These are phyloP conservation scores for Nigrograna mackinnonii DNA, from an alignment of 2,329 filamentous ascomycete genomes.

Conservation along the genomic window DNA sequence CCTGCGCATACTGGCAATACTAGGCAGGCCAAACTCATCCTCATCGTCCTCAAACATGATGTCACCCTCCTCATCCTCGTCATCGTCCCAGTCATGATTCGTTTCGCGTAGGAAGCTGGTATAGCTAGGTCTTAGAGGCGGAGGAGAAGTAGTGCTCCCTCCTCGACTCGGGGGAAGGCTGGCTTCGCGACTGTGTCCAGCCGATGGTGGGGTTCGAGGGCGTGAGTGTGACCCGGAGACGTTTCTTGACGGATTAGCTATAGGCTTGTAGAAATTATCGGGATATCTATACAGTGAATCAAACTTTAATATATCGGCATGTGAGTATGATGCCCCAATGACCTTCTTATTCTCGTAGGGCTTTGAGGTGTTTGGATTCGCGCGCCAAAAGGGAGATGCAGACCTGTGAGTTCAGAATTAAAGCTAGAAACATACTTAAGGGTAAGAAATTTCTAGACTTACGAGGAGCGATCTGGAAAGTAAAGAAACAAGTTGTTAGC, in stretches of 20 bases:
- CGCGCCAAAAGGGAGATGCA: conserved; percentile 86
- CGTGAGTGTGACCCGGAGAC: conserved; percentile 65
- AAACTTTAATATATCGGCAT: conserved; percentile 91
- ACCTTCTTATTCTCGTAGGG: conserved; percentile 67
- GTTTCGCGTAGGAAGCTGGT: conserved; percentile 80
- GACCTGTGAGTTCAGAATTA: conserved; percentile 59
- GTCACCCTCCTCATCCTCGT: conserved; percentile 66
- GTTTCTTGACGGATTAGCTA: conserved; percentile 51
- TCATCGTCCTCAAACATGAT: conserved; percentile 87
- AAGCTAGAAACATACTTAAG: neutral
- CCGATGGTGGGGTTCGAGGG: conserved; percentile 72
- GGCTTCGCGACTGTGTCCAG: conserved; percentile 62
- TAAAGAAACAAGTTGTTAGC: conserved; percentile 39
- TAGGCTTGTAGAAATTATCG: neutral
- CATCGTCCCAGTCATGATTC: conserved; percentile 78
- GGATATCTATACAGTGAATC: conserved; percentile 67
- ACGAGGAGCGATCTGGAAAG: conserved; percentile 41
- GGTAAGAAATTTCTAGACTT: conserved; percentile 14
- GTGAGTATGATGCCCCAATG: conserved; percentile 93
- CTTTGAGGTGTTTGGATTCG: conserved; percentile 51
- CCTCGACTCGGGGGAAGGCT: conserved; percentile 60
- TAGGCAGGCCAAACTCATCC: conserved; percentile 93
- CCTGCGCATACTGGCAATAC: conserved; percentile 86
- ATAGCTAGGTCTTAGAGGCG: conserved; percentile 71
- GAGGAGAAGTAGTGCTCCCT: conserved; percentile 59